These are phyloP conservation scores for Coniochaeta sp. DNA, from an alignment of 2,329 filamentous ascomycete species.

Conservation along the genomic window DNA sequence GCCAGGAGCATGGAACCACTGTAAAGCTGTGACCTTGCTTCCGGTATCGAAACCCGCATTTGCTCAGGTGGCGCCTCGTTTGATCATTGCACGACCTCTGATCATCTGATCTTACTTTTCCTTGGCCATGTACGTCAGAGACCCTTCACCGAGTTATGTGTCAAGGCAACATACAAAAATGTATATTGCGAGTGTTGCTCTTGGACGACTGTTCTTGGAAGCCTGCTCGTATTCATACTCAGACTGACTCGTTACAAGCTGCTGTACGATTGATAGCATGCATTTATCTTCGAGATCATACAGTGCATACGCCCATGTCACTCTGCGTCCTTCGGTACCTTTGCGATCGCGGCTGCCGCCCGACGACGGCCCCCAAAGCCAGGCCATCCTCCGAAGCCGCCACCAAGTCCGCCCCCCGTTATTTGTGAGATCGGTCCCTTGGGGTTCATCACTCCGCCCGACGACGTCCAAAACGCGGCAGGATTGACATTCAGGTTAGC, in stretches of 20 bases:
- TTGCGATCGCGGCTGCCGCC: neutral
- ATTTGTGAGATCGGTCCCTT: constrained; percentile 13
- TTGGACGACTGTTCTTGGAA: neutral
- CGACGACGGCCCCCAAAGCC: neutral
- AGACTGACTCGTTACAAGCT: neutral
- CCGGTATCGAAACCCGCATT: no score
- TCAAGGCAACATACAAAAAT: neutral
- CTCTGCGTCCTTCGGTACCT: neutral
- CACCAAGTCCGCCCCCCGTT: constrained; percentile 6
- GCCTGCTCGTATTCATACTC: neutral
- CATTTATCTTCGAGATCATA: neutral
- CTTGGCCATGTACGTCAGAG: no score
- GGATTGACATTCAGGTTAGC: constrained; percentile 14
- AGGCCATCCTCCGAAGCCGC: neutral
- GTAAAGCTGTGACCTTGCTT: no score
- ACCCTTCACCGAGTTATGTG: no score
- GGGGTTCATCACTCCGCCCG: constrained; percentile 19
- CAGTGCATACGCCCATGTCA: neutral
- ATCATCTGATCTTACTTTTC: no score
- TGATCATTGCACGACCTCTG: no score
- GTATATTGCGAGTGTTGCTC: no score
- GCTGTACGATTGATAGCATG: neutral
- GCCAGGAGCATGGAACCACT: no score
- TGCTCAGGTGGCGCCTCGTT: no score
- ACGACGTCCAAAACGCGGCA: constrained; percentile 15